Base-by-base conservation (phyloP, 106 monocot genomes). In the Platanthera guangdongensis region DNA sequence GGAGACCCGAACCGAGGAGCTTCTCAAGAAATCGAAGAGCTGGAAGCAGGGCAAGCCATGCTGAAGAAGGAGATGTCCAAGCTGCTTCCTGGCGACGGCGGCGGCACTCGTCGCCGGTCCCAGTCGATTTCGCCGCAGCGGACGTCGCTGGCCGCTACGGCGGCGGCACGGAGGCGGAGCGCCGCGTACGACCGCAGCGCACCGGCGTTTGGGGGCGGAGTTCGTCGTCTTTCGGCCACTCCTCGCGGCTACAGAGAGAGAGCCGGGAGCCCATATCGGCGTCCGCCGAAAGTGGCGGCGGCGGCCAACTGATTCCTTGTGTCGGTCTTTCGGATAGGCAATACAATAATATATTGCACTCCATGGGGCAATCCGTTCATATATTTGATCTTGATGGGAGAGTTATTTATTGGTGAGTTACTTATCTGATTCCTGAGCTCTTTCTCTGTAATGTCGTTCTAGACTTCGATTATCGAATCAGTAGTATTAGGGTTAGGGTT, bases 21-120 rank as follows among this genome's bases (percentile, higher is more conserved):
- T 92, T 51, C 63, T 88, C 80, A 90, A 88, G 95, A 95, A 79
- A 88, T 95, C 75, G 73, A 87, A 80, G 83, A 90, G 69, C 85
- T 92, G 73, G 95, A 95, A 57, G 86, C 18, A 2, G 92, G 87
- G 12, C 92, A 95, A 9, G 88, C 86, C 55, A 71, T 55, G 71
- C 81, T 94, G 53, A 91, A 89, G 87, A 87, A 87, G 80, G 85
- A 94, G 81, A 83, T 94, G 87, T 89, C 89, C 50, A 91, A 75
- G 84, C 80, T 94, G 59, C 22, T 89, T 78, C 18, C 74, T 19
- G 70, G 32, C 13, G 74, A 8, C 16, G 6, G 70, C n/a, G 71
- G 78, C 8, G 77, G 85, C 13, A 76, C 57, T 28, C 79, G 83
- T 51, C 84, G 72, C 18, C 68, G 82, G 59, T 86, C 95, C 15